These are phyloP conservation scores for Colletotrichum echinochloae DNA, from an alignment of 2,329 filamentous ascomycete genomes.

Conservation along the genomic window DNA sequence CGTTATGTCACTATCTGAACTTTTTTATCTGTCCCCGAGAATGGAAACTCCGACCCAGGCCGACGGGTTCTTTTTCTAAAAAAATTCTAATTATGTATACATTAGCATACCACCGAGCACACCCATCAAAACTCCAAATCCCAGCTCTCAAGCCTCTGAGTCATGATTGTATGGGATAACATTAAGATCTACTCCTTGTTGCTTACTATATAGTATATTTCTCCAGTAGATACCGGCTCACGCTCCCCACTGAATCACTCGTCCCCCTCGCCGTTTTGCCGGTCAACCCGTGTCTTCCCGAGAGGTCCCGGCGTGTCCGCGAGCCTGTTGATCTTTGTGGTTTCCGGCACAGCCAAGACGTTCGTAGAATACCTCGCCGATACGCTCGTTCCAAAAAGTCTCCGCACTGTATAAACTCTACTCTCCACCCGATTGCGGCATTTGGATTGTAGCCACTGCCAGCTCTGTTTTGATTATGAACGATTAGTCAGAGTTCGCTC, in stretches of 20 bases:
- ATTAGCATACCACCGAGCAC: background rate
- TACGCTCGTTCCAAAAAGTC: slow-evolving; percentile 40
- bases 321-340: slow-evolving; percentile 44
- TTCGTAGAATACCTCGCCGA: slow-evolving; percentile 43
- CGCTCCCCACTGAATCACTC: background rate
- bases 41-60: background rate
- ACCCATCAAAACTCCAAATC: background rate
- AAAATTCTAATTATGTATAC: background rate
- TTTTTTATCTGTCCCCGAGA: background rate
- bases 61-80: background rate
- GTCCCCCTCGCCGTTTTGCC: background rate
- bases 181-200: background rate
- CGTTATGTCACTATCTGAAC: background rate
- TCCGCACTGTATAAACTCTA: background rate
- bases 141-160: no score
- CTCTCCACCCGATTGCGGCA: background rate
- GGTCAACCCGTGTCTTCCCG: slow-evolving; percentile 43
- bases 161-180: background rate
- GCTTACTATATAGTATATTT: background rate
- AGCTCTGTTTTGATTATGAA: background rate
- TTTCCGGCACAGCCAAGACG: slow-evolving; percentile 45
- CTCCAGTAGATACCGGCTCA: background rate
- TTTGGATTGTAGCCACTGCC: background rate
- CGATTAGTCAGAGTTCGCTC: background rate
- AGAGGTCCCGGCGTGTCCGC: slow-evolving; percentile 44